Evolutionary conservation across 2,329 filamentous ascomycete species (phyloP), one percentile per base, ranked within the genome.

Genomic region (Paracamarosporium sp.): DNA sequence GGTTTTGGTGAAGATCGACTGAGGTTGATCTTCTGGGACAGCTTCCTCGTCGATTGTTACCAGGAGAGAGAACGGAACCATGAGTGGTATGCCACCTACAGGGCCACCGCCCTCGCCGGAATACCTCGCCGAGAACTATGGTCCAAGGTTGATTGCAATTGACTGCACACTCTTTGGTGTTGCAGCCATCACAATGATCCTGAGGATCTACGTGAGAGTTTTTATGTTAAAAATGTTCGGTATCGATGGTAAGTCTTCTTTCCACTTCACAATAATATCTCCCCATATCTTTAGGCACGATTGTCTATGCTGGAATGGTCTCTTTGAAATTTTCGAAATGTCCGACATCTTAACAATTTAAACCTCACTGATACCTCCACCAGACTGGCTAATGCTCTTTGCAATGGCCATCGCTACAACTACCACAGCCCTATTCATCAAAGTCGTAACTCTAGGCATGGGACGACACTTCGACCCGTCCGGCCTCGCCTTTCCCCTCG

Each of bases 401-500:
- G 35, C 48, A 5, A 43, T 51, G 67, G 41, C 48, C 28, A 31
- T 68, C 9, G 63, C 60, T 27, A 56, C 44, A 51, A 56, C 60
- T 5, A 66, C 61, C n/a, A 30, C 65, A 13, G 59, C 50, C 25
- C 24, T 68, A 4, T 69, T 69, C 46, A 40, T 69, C 8, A 59
- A 59, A 31, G 22, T 64, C 35, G 53, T 59, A 1, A 61, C 75
- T 3, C 67, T 81, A 55, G 83, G 82, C 2, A 65, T 85, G 7
- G 83, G 83, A 5, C 74, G 68, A 41, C 82, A 84, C 55, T 69
- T 69, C 30, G 45, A 48, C 30, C 11, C 17, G 4, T 36, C 45
- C 1, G 30, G 30, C 11, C 20, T 48, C 81, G 64, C 61, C 33
- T 63, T 68, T 27, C 33, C 61, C 55, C 2, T 41, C 17, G 8